Conservation (phyloP, 495 filamentous ascomycete genomes). For the Halenospora varia region DNA sequence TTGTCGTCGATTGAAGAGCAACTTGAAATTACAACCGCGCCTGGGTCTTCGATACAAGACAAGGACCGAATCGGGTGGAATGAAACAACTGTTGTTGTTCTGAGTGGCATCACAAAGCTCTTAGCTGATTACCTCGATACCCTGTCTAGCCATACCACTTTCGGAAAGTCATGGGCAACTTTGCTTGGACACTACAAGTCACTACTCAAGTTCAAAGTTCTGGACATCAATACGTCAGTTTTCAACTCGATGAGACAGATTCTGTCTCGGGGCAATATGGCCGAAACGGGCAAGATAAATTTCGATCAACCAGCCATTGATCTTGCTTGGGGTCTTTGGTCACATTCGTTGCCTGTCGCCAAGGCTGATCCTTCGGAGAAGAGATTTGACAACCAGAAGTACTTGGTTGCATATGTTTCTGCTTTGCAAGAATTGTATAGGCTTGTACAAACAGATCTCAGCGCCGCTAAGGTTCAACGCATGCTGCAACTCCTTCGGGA, state of each 20-base stretch:
- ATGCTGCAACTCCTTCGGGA: constrained; percentile 60
- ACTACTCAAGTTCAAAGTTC: constrained; percentile 53
- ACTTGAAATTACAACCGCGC: constrained; percentile 24
- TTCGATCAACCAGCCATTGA: constrained; percentile 56
- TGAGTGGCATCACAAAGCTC: constrained; percentile 64
- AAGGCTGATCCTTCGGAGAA: constrained; percentile 39
- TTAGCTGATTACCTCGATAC: constrained; percentile 65
- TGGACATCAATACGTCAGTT: constrained; percentile 68
- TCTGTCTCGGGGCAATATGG: constrained; percentile 48
- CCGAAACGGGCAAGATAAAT: constrained; percentile 36
- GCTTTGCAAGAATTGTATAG: constrained; percentile 76
- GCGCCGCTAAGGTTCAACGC: constrained; percentile 52
- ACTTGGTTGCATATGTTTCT: constrained; percentile 72
- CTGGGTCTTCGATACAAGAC: constrained; percentile 24
- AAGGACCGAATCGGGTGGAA: constrained; percentile 58
- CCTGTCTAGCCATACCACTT: constrained; percentile 50
- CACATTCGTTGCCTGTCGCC: constrained; percentile 51
- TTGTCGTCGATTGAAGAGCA: constrained; percentile 52
- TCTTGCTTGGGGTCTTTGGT: constrained; percentile 72
- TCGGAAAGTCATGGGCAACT: constrained; percentile 63
- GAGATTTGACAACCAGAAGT: constrained; percentile 64
- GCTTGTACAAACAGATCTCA: constrained; percentile 63
- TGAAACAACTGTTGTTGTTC: constrained; percentile 70
- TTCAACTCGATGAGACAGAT: constrained; percentile 66
- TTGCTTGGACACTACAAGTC: constrained; percentile 61